Percentiles rank a stretch among this genome's conserved stretches.
These are phyloP conservation scores for Terana coerulea DNA, from an alignment of 768 basidiomycete species.

Conservation along the genomic window DNA sequence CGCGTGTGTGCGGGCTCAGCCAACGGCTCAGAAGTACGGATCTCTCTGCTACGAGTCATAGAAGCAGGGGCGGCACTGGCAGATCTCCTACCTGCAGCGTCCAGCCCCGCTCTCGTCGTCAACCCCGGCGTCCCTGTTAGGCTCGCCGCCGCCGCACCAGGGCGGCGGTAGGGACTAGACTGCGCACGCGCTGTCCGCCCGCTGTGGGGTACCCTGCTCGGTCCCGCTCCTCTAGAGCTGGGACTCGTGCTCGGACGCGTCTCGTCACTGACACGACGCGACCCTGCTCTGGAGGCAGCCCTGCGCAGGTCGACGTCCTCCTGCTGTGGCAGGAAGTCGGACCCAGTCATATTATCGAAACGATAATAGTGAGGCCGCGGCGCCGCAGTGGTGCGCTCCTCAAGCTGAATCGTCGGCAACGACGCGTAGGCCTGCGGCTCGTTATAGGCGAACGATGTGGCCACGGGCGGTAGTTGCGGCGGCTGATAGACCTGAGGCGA, in stretches of 20 bases:
- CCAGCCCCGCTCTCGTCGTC: not conserved
- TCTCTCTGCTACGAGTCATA: constrained; percentile 1
- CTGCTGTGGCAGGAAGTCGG: constrained; percentile 10
- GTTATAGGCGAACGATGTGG: not conserved
- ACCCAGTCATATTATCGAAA: constrained; percentile 15
- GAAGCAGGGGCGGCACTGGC: not conserved
- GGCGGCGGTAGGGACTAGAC: constrained; percentile 13
- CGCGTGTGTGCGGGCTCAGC: constrained; percentile 6
- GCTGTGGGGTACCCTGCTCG: constrained; percentile 16
- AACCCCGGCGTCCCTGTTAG: constrained; percentile 5
- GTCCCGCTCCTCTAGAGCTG: constrained; percentile 16
- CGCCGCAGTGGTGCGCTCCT: constrained; percentile 1
- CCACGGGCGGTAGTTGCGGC: constrained; percentile 1
- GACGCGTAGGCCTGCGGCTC: not conserved
- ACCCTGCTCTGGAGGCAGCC: not conserved
- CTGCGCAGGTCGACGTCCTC: constrained; percentile 1
- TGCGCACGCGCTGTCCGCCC: constrained; percentile 8
- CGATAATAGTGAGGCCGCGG: constrained; percentile 5
- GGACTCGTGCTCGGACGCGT: constrained; percentile 13
- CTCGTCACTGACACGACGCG: constrained; percentile 12
- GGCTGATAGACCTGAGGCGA: not conserved
- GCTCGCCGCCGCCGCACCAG: constrained; percentile 2
- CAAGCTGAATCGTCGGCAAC: constrained; percentile 9
- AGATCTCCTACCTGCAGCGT: constrained; percentile 1
- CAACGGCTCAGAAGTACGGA: constrained; percentile 3